Evolutionary conservation across 2,329 filamentous ascomycete genomes (phyloP).

Genomic region (Lecanicillium sp.): DNA sequence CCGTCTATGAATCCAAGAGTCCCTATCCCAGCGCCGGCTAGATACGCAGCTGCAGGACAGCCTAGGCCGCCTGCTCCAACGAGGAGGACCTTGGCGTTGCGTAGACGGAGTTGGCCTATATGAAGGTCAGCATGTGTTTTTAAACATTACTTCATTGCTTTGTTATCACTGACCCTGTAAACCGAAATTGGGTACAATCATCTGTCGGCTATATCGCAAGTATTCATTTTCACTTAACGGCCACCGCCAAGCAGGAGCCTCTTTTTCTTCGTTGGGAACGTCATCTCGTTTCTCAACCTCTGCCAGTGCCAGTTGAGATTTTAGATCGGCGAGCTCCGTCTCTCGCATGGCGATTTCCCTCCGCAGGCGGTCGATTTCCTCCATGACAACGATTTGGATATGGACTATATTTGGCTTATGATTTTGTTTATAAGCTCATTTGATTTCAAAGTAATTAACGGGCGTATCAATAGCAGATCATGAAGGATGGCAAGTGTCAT

Average conservation of each 20-base stretch:
- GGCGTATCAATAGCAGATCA: too few relatives aligned
- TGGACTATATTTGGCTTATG: too few relatives aligned
- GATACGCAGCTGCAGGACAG: constrained; percentile 86
- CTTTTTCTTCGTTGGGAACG: constrained; percentile 5
- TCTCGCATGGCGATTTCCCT: constrained; percentile 40
- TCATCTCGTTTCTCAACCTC: constrained; percentile 20
- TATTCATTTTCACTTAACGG: constrained; percentile 68
- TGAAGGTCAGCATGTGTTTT: neutral
- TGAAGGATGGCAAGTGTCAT: too few relatives aligned
- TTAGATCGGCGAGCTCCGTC: constrained; percentile 36
- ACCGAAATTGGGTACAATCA: constrained; percentile 79
- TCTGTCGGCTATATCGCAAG: constrained; percentile 78
- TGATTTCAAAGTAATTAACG: too few relatives aligned
- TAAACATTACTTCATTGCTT: neutral
- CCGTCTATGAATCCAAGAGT: constrained; percentile 79
- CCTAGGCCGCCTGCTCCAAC: constrained; percentile 85
- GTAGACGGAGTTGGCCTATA: constrained; percentile 67
- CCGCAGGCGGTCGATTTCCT: constrained; percentile 31
- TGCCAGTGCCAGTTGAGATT: constrained; percentile 32
- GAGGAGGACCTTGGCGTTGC: constrained; percentile 63
- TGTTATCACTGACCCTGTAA: constrained; percentile 51
- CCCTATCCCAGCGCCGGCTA: constrained; percentile 82
- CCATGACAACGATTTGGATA: constrained; percentile 20
- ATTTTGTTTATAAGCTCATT: too few relatives aligned
- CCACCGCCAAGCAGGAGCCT: constrained; percentile 44